Evolutionary conservation across 2,329 filamentous ascomycete genomes (phyloP).

Genomic region (Exophiala viscosa): DNA sequence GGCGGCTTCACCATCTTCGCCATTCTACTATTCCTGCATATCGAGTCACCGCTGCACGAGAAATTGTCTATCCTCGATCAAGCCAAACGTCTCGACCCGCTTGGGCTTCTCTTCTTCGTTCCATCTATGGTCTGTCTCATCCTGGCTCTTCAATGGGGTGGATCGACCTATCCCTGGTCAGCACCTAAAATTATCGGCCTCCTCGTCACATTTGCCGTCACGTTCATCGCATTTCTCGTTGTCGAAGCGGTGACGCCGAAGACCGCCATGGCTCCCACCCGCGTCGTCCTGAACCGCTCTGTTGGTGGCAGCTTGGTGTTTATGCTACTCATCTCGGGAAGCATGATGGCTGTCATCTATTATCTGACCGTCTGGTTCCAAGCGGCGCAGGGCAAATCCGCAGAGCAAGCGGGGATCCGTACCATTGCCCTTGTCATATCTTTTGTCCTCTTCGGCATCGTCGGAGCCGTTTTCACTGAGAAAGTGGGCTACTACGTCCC

Average conservation of each 20-base stretch:
- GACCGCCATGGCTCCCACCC: constrained; percentile 27
- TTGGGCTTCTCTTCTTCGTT: constrained; percentile 60
- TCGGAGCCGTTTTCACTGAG: constrained; percentile 19
- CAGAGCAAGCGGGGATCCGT: constrained; percentile 25
- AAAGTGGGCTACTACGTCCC: constrained; percentile 34
- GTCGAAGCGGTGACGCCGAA: constrained; percentile 21
- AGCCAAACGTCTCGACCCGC: constrained; percentile 46
- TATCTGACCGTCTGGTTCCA: constrained; percentile 26
- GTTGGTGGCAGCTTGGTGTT: constrained; percentile 5
- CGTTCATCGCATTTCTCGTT: constrained; percentile 11
- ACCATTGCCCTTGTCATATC: constrained; percentile 13
- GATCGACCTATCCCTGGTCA: constrained; percentile 28
- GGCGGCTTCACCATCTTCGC: constrained; percentile 30
- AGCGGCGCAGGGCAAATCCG: constrained; percentile 27
- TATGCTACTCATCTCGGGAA: not conserved
- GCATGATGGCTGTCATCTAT: not conserved
- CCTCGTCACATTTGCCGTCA: constrained; percentile 13
- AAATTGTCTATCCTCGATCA: constrained; percentile 7
- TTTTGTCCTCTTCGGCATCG: constrained; percentile 16
- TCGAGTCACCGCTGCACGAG: constrained; percentile 22
- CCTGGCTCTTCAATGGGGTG: constrained; percentile 58
- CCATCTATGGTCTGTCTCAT: constrained; percentile 58
- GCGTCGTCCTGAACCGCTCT: constrained; percentile 16
- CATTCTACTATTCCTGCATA: constrained; percentile 4
- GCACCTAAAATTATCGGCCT: constrained; percentile 19